phyloP scores from a whole-genome alignment of 805 yeast species.

The Lachancea fermentati region DNA sequence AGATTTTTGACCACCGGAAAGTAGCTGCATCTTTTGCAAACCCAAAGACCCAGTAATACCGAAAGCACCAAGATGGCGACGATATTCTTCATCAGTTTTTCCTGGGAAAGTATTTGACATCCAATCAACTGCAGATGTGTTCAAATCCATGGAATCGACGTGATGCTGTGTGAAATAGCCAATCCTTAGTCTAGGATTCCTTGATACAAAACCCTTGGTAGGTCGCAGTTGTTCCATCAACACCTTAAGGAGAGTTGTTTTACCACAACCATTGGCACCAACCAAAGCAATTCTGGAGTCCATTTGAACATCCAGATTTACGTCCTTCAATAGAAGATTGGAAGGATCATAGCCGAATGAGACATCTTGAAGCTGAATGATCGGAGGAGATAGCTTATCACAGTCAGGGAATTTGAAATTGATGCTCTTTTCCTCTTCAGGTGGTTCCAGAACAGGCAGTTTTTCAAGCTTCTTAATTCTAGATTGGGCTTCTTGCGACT shows the following conservation, averaged over 20 bases:
- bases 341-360: constrained; percentile 74
- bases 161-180: constrained; percentile 99
- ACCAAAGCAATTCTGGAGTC: constrained; percentile 93
- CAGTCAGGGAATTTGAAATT: constrained; percentile 94
- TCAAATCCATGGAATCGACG: constrained; percentile 93
- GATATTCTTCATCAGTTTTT: constrained; percentile 90
- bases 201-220: constrained; percentile 66
- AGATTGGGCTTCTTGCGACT: constrained; percentile 95
- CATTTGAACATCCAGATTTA: constrained; percentile 86
- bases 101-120: constrained; percentile 87
- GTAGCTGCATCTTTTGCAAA: constrained; percentile 77
- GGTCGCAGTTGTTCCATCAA: constrained; percentile 77
- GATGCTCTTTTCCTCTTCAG: constrained; percentile 82
- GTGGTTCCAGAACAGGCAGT: constrained; percentile 86
- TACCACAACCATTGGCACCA: constrained; percentile 99
- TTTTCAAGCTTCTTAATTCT: constrained; percentile 95
- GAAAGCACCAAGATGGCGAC: constrained; percentile 93
- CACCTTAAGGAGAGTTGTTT: constrained; percentile 85
- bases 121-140: constrained; percentile 86
- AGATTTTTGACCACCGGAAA: constrained; percentile 98
- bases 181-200: constrained; percentile 81
- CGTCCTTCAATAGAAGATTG: constrained; percentile 62
- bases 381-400: constrained; percentile 88
- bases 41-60: constrained; percentile 96
- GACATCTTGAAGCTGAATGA: constrained; percentile 80